Evolutionary conservation across 176 grass and related monocot species (phyloP).

Genomic region (Phragmites australis): DNA sequence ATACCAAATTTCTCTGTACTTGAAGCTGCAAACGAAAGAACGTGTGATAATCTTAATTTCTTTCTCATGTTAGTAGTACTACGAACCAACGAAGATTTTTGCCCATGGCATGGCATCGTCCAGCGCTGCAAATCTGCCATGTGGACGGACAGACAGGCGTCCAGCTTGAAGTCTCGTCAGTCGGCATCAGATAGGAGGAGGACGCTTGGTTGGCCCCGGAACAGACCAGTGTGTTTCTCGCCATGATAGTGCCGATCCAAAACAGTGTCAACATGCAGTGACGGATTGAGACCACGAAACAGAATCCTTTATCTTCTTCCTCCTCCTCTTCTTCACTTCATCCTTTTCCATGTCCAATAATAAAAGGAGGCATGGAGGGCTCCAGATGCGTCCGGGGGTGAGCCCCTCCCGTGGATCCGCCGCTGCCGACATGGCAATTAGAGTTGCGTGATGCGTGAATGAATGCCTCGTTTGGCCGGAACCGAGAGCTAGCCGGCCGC

Average conservation of each 20-base stretch:
- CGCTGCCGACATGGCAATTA: slow-evolving; percentile 35
- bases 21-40: rapidly evolving
- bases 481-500: no score
- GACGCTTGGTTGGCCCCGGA: slow-evolving; percentile 6
- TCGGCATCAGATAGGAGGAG: neutral
- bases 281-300: no score
- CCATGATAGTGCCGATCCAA: slow-evolving; percentile 25
- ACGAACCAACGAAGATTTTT: no score
- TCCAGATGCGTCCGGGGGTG: no score
- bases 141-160: neutral
- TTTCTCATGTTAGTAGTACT: no score
- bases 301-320: no score
- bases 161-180: slow-evolving; percentile 5
- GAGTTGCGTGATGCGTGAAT: slow-evolving; percentile 14
- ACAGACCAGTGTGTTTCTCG: neutral
- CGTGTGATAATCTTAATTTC: no score
- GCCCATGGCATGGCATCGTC: neutral
- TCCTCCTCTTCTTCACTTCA: no score
- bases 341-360: no score
- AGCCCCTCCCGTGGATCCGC: no score
- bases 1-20: no score
- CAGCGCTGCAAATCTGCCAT: neutral
- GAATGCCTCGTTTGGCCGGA: neutral
- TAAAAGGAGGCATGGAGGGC: no score
- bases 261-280: slow-evolving; percentile 48